Conservation (phyloP, 768 basidiomycete species). For the Boletellus emodensis region DNA sequence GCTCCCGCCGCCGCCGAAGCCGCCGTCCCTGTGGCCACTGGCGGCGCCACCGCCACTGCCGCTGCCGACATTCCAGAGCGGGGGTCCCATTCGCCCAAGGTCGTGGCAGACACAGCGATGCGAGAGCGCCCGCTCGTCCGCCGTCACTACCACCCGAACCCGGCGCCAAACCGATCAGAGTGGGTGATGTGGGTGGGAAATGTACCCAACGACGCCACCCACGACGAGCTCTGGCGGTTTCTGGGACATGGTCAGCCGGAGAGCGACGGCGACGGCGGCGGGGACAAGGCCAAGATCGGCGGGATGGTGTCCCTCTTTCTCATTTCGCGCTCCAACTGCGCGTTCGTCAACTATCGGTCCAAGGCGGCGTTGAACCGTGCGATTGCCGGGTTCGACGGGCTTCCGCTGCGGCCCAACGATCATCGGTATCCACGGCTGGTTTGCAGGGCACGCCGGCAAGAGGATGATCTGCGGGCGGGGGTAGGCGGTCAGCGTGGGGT, state of each 20-base stretch:
- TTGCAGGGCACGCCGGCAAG: slow-evolving; percentile 74
- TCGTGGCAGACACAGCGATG: neutral
- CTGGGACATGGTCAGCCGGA: slow-evolving; percentile 37
- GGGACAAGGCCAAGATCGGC: slow-evolving; percentile 15
- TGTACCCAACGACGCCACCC: slow-evolving; percentile 75
- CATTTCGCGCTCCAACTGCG: slow-evolving; percentile 92
- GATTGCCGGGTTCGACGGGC: slow-evolving; percentile 70
- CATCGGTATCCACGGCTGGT: slow-evolving; percentile 72
- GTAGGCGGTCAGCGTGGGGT: slow-evolving; percentile 88
- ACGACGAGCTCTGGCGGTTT: slow-evolving; percentile 84
- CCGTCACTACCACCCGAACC: slow-evolving; percentile 64
- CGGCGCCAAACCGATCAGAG: slow-evolving; percentile 72
- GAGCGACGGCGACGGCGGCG: neutral
- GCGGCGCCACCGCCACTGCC: too few relatives aligned
- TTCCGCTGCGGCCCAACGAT: slow-evolving; percentile 64
- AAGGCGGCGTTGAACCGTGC: slow-evolving; percentile 60
- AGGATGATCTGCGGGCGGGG: slow-evolving; percentile 85
- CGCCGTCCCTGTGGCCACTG: neutral
- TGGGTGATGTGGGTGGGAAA: slow-evolving; percentile 99
- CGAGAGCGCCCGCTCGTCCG: slow-evolving; percentile 37
- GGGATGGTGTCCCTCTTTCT: slow-evolving; percentile 86
- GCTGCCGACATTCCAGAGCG: too few relatives aligned
- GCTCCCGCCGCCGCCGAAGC: neutral
- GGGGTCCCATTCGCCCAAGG: too few relatives aligned
- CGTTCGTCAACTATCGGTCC: slow-evolving; percentile 84